Evolutionary conservation across 352 stramenopile genomes (phyloP), one percentile per base, ranked within the genome.

Genomic region (Phytopythium chamaehyphon): DNA sequence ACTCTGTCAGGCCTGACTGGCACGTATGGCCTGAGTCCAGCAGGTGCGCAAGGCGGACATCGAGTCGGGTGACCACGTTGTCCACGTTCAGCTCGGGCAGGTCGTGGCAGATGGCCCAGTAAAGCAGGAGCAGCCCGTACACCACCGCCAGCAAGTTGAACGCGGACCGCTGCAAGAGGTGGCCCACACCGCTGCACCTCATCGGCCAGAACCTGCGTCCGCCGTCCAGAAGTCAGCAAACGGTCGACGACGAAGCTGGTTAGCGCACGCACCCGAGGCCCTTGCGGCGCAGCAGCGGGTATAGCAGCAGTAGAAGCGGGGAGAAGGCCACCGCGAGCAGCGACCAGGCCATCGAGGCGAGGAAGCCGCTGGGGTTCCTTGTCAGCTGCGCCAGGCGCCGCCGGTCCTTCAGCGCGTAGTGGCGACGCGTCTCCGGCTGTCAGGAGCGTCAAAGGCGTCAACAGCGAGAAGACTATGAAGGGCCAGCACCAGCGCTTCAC

Each of bases 181-280:
- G 61, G 35, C 65, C 66, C 18, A 89, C 45, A 15, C 78, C 89
- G 42, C 57, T 43, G 55, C 80, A 89, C 8, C 62, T 68, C 28
- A 93, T 66, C 39, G 83, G 83, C 80, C 83, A 93, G 47, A 80
- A 79, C 14, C 81, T 91, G 42, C 26, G 54, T 9, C 21, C 39
- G 36, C 15, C 26, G 7, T 33, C 47, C 12, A 43, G 24, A 62
- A 16, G 22, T 39, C 28, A 47, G 11, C 47, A 47, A 54, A 24
- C 12, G 18, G n/a, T 12, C 47, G 26, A 19, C 40, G 38, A 26
- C 9, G 44, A 3, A 21, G 6, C 19, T 3, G 21, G 54, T 18
- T 5, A 8, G 10, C n/a, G 14, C 35, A 66, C 71, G 50, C 54
- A 92, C 77, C 71, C 69, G 28, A 64, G 53, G 45, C 60, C 62